Base-by-base conservation (phyloP, 768 basidiomycete species). In the Russula sp. region DNA sequence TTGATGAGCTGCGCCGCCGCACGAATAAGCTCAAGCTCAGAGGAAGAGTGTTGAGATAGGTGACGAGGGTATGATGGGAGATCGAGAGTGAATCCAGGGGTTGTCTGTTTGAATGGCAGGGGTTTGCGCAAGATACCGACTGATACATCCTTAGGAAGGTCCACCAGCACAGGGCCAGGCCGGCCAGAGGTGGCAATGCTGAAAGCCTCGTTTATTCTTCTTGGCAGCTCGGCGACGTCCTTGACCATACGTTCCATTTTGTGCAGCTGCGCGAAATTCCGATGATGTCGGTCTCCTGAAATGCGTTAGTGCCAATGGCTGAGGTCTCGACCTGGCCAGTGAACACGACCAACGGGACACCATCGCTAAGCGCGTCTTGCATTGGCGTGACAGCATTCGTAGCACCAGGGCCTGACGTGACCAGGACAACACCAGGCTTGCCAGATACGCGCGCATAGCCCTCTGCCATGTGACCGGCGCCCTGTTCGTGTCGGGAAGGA, bases 221-320 rank as follows among this genome's bases (percentile, higher is more conserved):
- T 80, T 14, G 97, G 97, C 3, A 98, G 82, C 76, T 98, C 97
- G 14, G 90, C 76, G 64, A 98, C 92, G 72, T 95, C 95, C 76
- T 98, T 98, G 57, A 98, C 92, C 94, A 98, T 96, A 99, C 95
- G 73, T 99, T 98, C 97, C 97, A 98, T 75, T 98, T 99, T 30
- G 97, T 98, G 79, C 97, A 99, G 71, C 88, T 87, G 58, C 96
- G 82, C 34, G 95, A 97, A 75, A 98, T 99, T 54, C 97, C 97
- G 61, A 99, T 81, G 54, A 98, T 77, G 74, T 99, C 97, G 40
- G 96, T 97, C 77, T 99, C 96, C 74, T 99, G 97, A 84, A 99
- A 99, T 1, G 93, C 92, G 73, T 99, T 97, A 18, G 92, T 94
- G n/a, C 96, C 96, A 65, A 99, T 99, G 58, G 92, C 88, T n/a